These are phyloP conservation scores for Phoenix roebelenii DNA, from an alignment of 176 grass and related monocot genomes.

Conservation along the genomic window DNA sequence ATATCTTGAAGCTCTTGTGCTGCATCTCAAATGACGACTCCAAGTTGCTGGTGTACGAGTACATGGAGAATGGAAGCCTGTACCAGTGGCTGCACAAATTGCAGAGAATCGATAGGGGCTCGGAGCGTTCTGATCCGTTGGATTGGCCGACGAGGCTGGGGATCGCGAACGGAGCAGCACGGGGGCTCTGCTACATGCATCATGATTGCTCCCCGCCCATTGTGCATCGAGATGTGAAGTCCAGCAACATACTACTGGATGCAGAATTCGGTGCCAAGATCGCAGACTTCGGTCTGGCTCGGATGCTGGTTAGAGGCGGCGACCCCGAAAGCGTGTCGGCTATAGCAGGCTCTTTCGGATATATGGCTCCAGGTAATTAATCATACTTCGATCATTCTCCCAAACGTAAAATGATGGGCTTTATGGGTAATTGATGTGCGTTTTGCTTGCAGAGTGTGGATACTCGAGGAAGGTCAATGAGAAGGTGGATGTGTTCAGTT, in stretches of 20 bases:
- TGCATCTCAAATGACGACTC: slow-evolving; percentile 34
- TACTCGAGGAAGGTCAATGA: slow-evolving; percentile 26
- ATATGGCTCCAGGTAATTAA: slow-evolving; percentile 62
- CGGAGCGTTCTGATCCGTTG: not conserved
- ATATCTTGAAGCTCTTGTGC: slow-evolving; percentile 54
- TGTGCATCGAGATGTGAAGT: slow-evolving; percentile 68
- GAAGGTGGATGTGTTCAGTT: slow-evolving; percentile 81
- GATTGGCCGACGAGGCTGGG: slow-evolving; percentile 48
- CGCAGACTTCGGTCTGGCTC: slow-evolving; percentile 59
- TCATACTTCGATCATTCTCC: not conserved
- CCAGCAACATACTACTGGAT: slow-evolving; percentile 71
- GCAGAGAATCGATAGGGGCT: not conserved
- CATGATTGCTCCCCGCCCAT: slow-evolving; percentile 26
- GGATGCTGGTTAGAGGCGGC: slow-evolving; percentile 33
- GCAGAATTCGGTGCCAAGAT: slow-evolving; percentile 37
- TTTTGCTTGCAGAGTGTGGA: slow-evolving; percentile 31
- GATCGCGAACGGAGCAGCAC: slow-evolving; percentile 51
- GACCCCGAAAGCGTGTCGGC: slow-evolving; percentile 30
- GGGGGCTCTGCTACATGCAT: slow-evolving; percentile 57
- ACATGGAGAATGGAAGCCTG: slow-evolving; percentile 63
- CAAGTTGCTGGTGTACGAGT: slow-evolving; percentile 60
- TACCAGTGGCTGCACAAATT: slow-evolving; percentile 36
- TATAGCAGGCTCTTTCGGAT: slow-evolving; percentile 48
- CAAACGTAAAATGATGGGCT: not conserved
- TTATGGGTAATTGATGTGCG: not conserved